Conservation (phyloP, 495 filamentous ascomycete species). For the Choiromyces venosus region DNA sequence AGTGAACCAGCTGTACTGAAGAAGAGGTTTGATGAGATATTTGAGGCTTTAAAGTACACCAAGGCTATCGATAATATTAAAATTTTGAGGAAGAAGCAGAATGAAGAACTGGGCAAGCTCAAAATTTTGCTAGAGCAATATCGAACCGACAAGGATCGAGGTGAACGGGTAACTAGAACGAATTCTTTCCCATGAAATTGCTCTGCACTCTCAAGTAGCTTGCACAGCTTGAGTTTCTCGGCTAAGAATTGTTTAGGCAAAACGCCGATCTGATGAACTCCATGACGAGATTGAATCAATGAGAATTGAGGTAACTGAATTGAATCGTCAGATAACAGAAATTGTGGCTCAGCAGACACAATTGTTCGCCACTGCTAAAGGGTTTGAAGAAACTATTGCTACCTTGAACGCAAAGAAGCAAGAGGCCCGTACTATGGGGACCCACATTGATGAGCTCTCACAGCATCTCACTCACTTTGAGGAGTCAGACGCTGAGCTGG, state of each 20-base stretch:
- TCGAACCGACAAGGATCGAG: conserved; percentile 81
- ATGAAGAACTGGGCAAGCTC: conserved; percentile 62
- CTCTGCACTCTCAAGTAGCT: neutral
- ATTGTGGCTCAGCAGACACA: conserved; percentile 45
- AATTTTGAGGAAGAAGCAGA: conserved; percentile 71
- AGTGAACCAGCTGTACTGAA: conserved; percentile 79
- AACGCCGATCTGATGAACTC: conserved; percentile 53
- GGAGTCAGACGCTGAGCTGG: conserved; percentile 73
- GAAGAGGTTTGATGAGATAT: conserved; percentile 94
- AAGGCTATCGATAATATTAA: conserved; percentile 96
- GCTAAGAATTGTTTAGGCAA: conserved; percentile 33
- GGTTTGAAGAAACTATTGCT: conserved; percentile 60
- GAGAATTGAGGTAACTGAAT: conserved; percentile 52
- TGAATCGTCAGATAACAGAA: conserved; percentile 53
- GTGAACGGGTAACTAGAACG: conserved; percentile 51
- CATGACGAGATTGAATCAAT: conserved; percentile 67
- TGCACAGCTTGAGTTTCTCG: neutral
- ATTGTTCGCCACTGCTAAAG: conserved; percentile 57
- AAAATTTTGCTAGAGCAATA: conserved; percentile 68
- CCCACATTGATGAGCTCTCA: conserved; percentile 51
- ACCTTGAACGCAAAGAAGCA: conserved; percentile 69
- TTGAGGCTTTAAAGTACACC: conserved; percentile 92
- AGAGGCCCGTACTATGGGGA: conserved; percentile 57
- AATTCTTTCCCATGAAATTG: conserved; percentile 1
- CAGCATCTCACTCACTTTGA: conserved; percentile 66